A percentile compares a stretch with the other conserved stretches of the same genome.
These are phyloP conservation scores for Ceratobasidium sp. DNA, from an alignment of 1,284 basidiomycete genomes.

Conservation along the genomic window DNA sequence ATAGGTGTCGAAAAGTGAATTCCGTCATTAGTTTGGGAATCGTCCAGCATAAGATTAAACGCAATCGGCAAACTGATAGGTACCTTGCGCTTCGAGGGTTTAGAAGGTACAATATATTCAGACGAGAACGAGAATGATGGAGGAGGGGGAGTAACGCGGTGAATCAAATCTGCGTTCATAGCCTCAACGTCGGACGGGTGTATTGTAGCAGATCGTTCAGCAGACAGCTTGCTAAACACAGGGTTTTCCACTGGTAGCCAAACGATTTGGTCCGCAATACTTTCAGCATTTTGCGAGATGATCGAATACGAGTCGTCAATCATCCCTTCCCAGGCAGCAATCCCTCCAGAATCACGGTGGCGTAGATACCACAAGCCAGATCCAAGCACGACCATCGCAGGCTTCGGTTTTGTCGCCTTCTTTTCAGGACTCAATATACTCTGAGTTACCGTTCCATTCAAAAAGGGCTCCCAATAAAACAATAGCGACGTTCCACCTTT, in stretches of 20 bases:
- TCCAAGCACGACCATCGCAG: slow-evolving; percentile 79
- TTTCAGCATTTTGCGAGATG: slow-evolving; percentile 53
- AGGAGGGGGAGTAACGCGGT: slow-evolving; percentile 59
- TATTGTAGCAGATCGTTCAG: slow-evolving; percentile 71
- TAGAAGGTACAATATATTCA: slow-evolving; percentile 38
- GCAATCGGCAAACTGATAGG: slow-evolving; percentile 71
- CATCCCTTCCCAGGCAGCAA: slow-evolving; percentile 76
- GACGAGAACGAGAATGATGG: slow-evolving; percentile 43
- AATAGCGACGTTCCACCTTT: slow-evolving; percentile 61
- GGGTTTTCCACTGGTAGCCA: slow-evolving; percentile 80
- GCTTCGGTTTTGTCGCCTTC: slow-evolving; percentile 45
- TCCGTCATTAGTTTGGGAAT: slow-evolving; percentile 79
- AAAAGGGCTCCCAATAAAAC: slow-evolving; percentile 82
- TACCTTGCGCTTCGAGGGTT: slow-evolving; percentile 45
- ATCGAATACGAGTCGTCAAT: slow-evolving; percentile 68
- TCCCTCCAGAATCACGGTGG: slow-evolving; percentile 72
- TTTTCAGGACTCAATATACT: slow-evolving; percentile 36
- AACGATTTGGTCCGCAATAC: slow-evolving; percentile 72
- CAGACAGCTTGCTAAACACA: slow-evolving; percentile 65
- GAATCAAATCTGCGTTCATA: slow-evolving; percentile 84
- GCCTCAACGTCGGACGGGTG: slow-evolving; percentile 79
- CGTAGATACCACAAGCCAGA: slow-evolving; percentile 89
- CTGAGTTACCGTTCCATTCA: slow-evolving; percentile 64
- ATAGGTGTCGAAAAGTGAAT: slow-evolving; percentile 77
- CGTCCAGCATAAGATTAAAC: slow-evolving; percentile 79